Evolutionary conservation across 2,329 filamentous ascomycete genomes (phyloP), one percentile per base, ranked within the genome.

Genomic region (Venturia asperata): DNA sequence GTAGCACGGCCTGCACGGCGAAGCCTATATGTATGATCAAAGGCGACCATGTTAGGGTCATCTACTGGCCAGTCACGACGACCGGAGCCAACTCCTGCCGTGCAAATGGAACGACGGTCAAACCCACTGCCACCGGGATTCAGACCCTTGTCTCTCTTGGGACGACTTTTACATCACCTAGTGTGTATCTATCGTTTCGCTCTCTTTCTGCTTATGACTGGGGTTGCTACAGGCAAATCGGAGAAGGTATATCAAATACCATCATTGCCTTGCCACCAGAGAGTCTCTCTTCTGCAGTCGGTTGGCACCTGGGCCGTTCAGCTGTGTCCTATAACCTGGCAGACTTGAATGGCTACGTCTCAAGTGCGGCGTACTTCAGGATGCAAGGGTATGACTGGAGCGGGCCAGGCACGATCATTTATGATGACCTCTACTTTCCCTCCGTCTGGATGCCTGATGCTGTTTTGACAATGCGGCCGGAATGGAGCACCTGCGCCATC

Each of bases 281-380:
- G 6, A 27, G 17, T 27, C 39, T 62, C 17, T 62, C 60, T 41
- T 62, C 60, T 34, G 60, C 60, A 19, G 21, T 24, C n/a, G 60
- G 60, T 15, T 62, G 60, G 60, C 60, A 62, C 27, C 60, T 62
- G 13, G 37, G 39, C 5, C 60, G 60, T 7, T 43, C 60, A 11
- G 34, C 60, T 17, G 39, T 17, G 15, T 43, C 60, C 7, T 62
- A 43, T 21, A 62, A 62, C 15, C 21, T 62, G 39, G 60, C 60
- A 34, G 60, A 62, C 39, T 47, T 62, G 21, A 62, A 62, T 17
- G 60, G 60, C 17, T 62, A 27, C n/a, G 60, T 62, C 60, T 43
- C 60, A 19, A 43, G 39, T n/a, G 60, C 60, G n/a, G 60, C 60
- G 17, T 62, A 27, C 39, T 62, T 62, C 60, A 9, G 6, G 39